phyloP scores from a whole-genome alignment of 306 rosid species.

The Hippophae gyantsensis region DNA sequence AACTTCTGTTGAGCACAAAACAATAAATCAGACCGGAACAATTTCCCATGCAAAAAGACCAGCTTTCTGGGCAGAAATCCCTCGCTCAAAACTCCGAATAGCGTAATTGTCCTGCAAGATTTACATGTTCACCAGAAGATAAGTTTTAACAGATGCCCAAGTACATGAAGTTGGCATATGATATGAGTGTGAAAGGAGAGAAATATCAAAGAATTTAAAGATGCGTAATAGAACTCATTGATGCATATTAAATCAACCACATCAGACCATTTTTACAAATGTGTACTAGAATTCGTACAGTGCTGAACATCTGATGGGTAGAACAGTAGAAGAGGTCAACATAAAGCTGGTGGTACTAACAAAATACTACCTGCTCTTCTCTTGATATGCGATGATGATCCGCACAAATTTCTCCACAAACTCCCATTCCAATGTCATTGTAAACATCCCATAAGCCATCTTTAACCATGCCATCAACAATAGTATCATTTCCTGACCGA shows the following conservation, averaged over 20 bases:
- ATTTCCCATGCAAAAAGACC: constrained; percentile 84
- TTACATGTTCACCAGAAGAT: neutral
- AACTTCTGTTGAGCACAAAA: constrained; percentile 12
- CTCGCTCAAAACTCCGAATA: constrained; percentile 72
- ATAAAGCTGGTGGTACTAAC: constrained; percentile 3
- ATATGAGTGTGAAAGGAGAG: neutral
- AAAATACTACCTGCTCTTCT: constrained; percentile 69
- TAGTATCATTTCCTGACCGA: constrained; percentile 74
- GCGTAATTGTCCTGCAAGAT: constrained; percentile 67
- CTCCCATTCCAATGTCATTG: constrained; percentile 81
- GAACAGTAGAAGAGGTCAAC: constrained; percentile 2
- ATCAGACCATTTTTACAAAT: too few relatives aligned
- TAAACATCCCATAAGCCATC: constrained; percentile 99
- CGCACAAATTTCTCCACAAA: constrained; percentile 85
- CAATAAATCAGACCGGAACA: constrained; percentile 51
- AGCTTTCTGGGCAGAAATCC: constrained; percentile 60
- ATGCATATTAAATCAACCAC: neutral
- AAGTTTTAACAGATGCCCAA: neutral
- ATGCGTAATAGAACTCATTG: neutral
- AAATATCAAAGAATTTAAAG: neutral
- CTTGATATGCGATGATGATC: constrained; percentile 51
- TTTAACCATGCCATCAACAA: constrained; percentile 83
- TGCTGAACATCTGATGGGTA: neutral
- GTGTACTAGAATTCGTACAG: constrained; percentile 1
- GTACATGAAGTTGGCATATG: neutral